Evolutionary conservation across 495 filamentous ascomycete species (phyloP).

Genomic region (Pseudoneurospora amorphoporcata): DNA sequence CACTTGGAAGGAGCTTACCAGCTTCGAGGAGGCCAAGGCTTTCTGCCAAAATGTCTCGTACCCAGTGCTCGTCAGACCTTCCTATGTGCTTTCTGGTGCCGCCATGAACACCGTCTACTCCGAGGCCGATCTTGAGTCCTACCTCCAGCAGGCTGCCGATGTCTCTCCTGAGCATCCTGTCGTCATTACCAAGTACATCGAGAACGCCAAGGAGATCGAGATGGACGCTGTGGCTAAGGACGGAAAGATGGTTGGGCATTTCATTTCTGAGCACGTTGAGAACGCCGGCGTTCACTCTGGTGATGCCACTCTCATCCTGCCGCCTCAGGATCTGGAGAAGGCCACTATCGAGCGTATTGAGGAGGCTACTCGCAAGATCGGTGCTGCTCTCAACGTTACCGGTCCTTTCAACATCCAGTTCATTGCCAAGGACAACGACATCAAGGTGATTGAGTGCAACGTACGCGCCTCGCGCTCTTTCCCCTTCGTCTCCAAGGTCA

Average conservation of each 20-base stretch:
- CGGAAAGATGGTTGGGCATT: conserved; percentile 81
- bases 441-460: conserved; percentile 99
- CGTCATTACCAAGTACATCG: conserved; percentile 97
- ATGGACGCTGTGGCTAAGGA: conserved; percentile 88
- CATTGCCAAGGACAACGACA: conserved; percentile 98
- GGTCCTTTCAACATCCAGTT: conserved; percentile 99
- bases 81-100: conserved; percentile 91
- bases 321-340: conserved; percentile 83
- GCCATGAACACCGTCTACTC: conserved; percentile 97
- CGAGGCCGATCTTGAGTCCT: conserved; percentile 75
- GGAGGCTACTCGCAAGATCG: conserved; percentile 93
- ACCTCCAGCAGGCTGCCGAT: conserved; percentile 76
- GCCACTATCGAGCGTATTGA: conserved; percentile 87
- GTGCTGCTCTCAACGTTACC: conserved; percentile 86
- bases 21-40: conserved; percentile 70
- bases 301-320: conserved; percentile 86
- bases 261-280: conserved; percentile 93
- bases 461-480: conserved; percentile 93
- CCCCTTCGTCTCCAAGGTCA: conserved; percentile 97
- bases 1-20: conserved; percentile 93
- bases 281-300: conserved; percentile 95
- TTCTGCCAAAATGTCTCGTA: conserved; percentile 83
- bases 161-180: conserved; percentile 95
- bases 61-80: conserved; percentile 86
- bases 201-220: conserved; percentile 94